Evolutionary conservation across 495 filamentous ascomycete species (phyloP), one percentile per base, ranked within the genome.

Genomic region (Podospora pseudoanserina): DNA sequence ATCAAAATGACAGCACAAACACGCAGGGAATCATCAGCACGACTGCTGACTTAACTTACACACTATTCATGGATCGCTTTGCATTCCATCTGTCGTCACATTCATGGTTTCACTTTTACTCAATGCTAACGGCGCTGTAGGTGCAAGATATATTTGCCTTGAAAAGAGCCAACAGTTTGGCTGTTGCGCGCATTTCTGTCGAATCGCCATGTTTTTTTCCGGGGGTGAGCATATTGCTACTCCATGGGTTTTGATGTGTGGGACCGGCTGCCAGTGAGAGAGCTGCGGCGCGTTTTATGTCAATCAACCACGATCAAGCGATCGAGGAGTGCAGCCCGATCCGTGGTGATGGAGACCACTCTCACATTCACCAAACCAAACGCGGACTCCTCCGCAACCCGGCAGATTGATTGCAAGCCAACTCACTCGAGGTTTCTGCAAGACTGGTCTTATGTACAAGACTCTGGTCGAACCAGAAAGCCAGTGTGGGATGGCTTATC

Each of bases 301-400:
- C 39, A 49, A 49, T 49, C 28, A 64, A 64, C 60, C 34, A 49
- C 61, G 71, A 68, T 72, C 72, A 71, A 76, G 70, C 71, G 71
- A 71, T 72, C 64, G 70, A 62, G 55, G 39, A 11, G 39, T 49
- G 39, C 39, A 49, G 39, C 39, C 16, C 13, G n/a, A 20, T n/a
- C 20, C 30, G 30, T 53, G 64, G 34, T 28, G 27, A 34, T 63
- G 68, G 59, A 55, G 57, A 55, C 58, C 18, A 20, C 54, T 49
- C 7, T 49, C 9, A 16, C 39, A 49, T 49, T 11, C 3, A 49
- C 15, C 39, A 49, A 49, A 49, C 9, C 39, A 11, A 49, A 16
- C 39, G 5, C 9, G 39, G 39, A 49, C 39, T 11, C 39, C 39
- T 49, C 39, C 39, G 13, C 39, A 49, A 49, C 7, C 39, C 15